Evolutionary conservation across 352 stramenopile species (phyloP).

Genomic region (Phytophthora hybrid): DNA sequence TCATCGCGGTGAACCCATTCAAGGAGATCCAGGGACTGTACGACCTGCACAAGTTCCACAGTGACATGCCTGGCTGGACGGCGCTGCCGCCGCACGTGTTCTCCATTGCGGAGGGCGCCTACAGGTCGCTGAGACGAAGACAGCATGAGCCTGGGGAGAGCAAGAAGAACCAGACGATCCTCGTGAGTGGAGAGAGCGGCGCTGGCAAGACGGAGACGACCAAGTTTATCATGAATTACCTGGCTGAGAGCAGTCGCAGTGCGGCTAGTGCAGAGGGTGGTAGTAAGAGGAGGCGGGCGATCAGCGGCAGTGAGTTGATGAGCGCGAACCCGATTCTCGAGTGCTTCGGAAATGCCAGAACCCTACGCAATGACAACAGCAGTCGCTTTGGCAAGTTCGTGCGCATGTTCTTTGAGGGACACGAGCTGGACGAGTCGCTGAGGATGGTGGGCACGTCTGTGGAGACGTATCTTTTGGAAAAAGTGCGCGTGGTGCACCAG

Average conservation of each 20-base stretch:
- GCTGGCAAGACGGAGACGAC: conserved; percentile 97
- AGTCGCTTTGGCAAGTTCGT: conserved; percentile 92
- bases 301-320: conserved; percentile 71
- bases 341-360: conserved; percentile 86
- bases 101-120: conserved; percentile 77
- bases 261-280: conserved; percentile 4
- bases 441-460: conserved; percentile 76
- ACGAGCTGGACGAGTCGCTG: conserved; percentile 40
- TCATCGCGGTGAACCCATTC: conserved; percentile 87
- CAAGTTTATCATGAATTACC: conserved; percentile 90
- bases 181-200: conserved; percentile 96
- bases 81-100: conserved; percentile 83
- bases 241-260: conserved; percentile 43
- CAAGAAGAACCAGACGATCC: conserved; percentile 92
- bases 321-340: conserved; percentile 89
- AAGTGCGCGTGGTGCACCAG: conserved; percentile 89
- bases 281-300: conserved; percentile 35
- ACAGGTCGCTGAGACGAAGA: conserved; percentile 56
- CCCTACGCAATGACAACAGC: conserved; percentile 84
- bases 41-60: conserved; percentile 51
- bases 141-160: conserved; percentile 58
- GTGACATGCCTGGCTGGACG: conserved; percentile 36
- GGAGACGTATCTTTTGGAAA: conserved; percentile 95
- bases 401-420: conserved; percentile 81
- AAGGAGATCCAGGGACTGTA: conserved; percentile 79